Evolutionary conservation across 805 yeast species (phyloP), one percentile per base, ranked within the genome.

Genomic region (Metschnikowia peoriensis): DNA sequence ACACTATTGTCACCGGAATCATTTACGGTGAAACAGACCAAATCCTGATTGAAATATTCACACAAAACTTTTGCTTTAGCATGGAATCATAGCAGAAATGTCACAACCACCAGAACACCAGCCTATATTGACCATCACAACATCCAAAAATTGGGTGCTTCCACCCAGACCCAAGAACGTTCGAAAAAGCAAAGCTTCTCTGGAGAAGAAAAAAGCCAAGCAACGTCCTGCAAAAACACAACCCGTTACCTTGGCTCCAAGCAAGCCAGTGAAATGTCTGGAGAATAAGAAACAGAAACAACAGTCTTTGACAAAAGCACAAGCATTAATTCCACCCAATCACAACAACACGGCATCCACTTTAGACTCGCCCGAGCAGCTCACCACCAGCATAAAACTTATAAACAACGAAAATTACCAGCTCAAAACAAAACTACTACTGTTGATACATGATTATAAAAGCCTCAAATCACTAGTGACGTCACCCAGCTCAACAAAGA

Each of bases 401-500:
- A 60, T 72, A 15, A 70, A 67, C 38, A 52, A 58, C 16, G 78
- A 75, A 52, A 75, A 75, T 55, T 56, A 62, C 47, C 64, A 65
- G 32, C 65, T 75, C 46, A 75, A 75, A 47, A 55, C 66, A 9
- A 66, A 67, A 47, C 59, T 75, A 35, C 63, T 75, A 40, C 60
- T 66, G 41, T 63, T 75, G 47, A 73, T 75, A 29, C 71, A 72
- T 50, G 78, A 74, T 53, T 75, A 75, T 58, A 72, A 72, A 53
- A 61, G 68, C 41, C 61, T 75, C 54, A 66, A 66, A 51, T 62
- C 61, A 44, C 61, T 63, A 57, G 73, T 73, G 50, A 59, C 64
- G 41, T 59, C 51, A 14, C 50, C 53, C 34, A 37, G 50, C 7
- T 35, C 52, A 7, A 27, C 48, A 12, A 34, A 40, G 28, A 28